Percentiles rank a stretch among this genome's conserved stretches.
Conservation (phyloP, 768 basidiomycete genomes). For the Naganishia kalamii region DNA sequence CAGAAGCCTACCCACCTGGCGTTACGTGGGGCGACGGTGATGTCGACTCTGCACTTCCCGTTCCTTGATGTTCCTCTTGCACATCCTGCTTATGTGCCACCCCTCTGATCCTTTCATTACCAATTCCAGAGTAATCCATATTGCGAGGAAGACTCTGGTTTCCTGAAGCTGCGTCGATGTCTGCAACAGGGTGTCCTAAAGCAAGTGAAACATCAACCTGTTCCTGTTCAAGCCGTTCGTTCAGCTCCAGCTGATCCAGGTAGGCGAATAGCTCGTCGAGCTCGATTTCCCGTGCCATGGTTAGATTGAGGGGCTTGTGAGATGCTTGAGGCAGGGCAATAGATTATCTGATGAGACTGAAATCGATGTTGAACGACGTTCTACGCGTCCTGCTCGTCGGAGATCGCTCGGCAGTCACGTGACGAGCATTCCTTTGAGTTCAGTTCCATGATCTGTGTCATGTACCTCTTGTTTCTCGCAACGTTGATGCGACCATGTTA, state of each 20-base stretch:
- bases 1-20: too few relatives aligned
- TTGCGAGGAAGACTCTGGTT: too few relatives aligned
- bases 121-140: too few relatives aligned
- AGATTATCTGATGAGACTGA: neutral
- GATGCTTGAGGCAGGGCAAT: neutral
- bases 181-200: neutral
- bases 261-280: slow-evolving; percentile 13
- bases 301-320: neutral
- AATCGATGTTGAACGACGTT: neutral
- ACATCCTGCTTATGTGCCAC: too few relatives aligned
- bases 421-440: neutral
- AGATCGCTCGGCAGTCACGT: neutral
- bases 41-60: too few relatives aligned
- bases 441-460: too few relatives aligned
- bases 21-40: too few relatives aligned
- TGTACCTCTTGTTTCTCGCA: too few relatives aligned
- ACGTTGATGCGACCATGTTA: too few relatives aligned
- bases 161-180: neutral
- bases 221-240: neutral
- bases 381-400: neutral
- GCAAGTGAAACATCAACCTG: neutral
- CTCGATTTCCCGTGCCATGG: neutral
- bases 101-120: too few relatives aligned
- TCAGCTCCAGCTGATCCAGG: slow-evolving; percentile 4
- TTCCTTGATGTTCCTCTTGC: too few relatives aligned